Percentiles rank a stretch among this genome's conserved stretches.
These are phyloP conservation scores for Alternaria brassicae DNA, from an alignment of 2,329 filamentous ascomycete species.

Conservation along the genomic window DNA sequence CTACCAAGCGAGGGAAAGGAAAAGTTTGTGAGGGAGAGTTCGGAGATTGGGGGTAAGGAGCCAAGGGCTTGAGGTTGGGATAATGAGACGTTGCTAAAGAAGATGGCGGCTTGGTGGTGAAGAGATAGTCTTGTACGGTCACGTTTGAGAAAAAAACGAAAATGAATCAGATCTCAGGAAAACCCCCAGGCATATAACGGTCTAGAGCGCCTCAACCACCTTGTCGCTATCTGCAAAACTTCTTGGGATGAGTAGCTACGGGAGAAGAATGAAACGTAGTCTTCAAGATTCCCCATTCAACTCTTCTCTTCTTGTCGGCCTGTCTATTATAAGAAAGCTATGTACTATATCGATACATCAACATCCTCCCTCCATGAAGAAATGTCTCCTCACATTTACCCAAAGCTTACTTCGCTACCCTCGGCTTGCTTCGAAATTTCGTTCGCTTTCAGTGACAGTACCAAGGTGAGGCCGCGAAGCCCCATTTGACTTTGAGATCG, in stretches of 20 bases:
- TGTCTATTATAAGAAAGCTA: no score
- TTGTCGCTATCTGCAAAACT: no score
- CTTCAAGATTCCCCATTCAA: no score
- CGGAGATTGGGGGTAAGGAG: constrained; percentile 37
- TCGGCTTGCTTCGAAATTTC: background rate
- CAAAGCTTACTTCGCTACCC: background rate
- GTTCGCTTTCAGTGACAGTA: background rate
- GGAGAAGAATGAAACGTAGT: no score
- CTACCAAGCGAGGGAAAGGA: constrained; percentile 13
- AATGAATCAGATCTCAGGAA: background rate
- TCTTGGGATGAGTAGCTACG: no score
- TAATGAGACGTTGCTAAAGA: background rate
- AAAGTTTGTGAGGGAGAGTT: constrained; percentile 24
- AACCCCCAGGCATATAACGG: background rate
- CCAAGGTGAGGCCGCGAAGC: background rate
- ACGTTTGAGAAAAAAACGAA: background rate
- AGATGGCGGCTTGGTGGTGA: background rate
- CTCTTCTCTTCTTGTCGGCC: no score
- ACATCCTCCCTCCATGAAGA: no score
- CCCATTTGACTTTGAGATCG: no score
- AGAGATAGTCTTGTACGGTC: background rate
- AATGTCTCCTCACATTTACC: background rate
- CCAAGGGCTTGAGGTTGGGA: constrained; percentile 22
- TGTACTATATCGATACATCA: no score
- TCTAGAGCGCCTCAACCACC: background rate